Evolutionary conservation across 108 stramenopile species (phyloP), one percentile per base, ranked within the genome.

Genomic region (Cyclotella kingstonii): DNA sequence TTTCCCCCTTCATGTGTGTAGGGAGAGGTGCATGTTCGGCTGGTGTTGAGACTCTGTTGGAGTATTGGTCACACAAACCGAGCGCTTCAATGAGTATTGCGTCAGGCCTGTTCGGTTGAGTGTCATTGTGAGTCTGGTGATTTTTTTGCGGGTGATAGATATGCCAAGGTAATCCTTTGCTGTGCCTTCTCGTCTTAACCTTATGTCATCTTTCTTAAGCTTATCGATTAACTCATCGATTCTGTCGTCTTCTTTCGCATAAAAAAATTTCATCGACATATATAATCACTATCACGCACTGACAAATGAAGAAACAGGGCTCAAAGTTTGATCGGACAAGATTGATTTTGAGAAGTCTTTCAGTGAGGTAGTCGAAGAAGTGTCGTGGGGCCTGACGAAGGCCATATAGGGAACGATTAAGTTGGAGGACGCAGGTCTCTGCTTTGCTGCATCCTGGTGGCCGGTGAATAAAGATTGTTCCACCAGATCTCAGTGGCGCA

Each of bases 321-420:
- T 83, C 81, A 8, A 51, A 14, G 1, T 40, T 29, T 6, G 63
- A 47, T 29, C 54, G 50, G 65, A 39, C 21, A 46, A 68, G 10
- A 38, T 29, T 33, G 4, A 49, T 40, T 28, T 26, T 39, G 5
- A 81, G 55, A 21, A 39, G 42, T 1, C 51, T 33, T 8, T 22
- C 36, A n/a, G n/a, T n/a, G n/a, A 18, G 76, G 44, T 35, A 47
- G 48, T 11, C 57, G 19, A 18, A 40, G 76, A 69, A 79, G 82
- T 9, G 62, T 19, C 15, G 54, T 43, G 10, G 76, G 69, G 12
- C 53, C 59, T 47, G 46, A 43, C 19, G 29, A 0, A 68, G 28
- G n/a, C 79, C 79, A 40, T 84, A 80, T 2, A 78, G 58, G 15
- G 57, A 70, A 2, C 38, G 44, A 18, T 54, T 47, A 8, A 84